Evolutionary conservation across 1,284 basidiomycete genomes (phyloP), one percentile per base, ranked within the genome.

Genomic region (Mycena sp.): DNA sequence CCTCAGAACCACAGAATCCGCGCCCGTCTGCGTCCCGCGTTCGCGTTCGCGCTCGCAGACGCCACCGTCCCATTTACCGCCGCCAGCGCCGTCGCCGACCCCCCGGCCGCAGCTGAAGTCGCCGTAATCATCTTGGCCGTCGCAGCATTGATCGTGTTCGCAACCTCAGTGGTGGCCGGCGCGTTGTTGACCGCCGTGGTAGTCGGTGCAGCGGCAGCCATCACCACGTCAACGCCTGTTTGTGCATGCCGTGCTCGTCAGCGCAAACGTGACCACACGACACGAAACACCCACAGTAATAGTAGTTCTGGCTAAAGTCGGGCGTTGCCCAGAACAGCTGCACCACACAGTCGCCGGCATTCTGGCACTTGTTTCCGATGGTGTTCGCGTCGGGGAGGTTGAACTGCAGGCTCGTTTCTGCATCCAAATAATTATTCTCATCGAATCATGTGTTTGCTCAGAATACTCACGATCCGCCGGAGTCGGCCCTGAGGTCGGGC

Each of bases 251-350:
- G 9, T 35, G 32, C 7, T 35, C 14, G 23, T 49, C 26, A 52
- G 50, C 28, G 51, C 26, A 12, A 11, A 7, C 11, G 21, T 23
- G 9, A 28, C 16, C 29, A 32, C 26, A 50, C 16, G 6, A 29
- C 2, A 32, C 11, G 40, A 26, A 21, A 17, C 2, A 50, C 64
- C 3, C 6, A 66, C 65, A 67, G 41, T 67, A 67, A 28, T 60
- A 56, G 53, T 67, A 67, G 29, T 63, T 67, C 44, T 67, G 65
- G 29, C 32, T 48, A 19, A 65, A 65, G 21, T 62, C 64, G 6
- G 64, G 64, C 23, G 64, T 65, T 25, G 64, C 64, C 60, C 61
- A 63, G 37, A 66, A 66, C 12, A 66, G 45, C 46, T 66, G 61
- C n/a, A 66, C 61, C 5, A 66, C 64, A 17, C 64, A 63, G 46